Evolutionary conservation across 768 basidiomycete species (phyloP), one percentile per base, ranked within the genome.

Genomic region (Tricholoma matsutake): DNA sequence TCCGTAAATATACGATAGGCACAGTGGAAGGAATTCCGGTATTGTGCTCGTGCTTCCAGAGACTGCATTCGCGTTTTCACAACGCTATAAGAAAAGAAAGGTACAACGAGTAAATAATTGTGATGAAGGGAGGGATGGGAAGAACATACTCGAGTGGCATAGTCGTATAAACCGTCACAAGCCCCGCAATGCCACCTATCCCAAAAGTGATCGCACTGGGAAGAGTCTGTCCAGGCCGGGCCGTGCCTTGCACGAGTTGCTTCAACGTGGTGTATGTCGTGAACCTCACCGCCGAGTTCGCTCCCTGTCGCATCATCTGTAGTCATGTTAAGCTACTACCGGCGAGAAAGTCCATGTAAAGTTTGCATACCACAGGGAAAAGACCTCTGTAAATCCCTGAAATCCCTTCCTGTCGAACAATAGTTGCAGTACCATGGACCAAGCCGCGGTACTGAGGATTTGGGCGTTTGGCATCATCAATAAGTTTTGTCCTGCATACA

Each of bases 41-140:
- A 99, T 61, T 94, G 88, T 22, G 80, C 75, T 9, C 84, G 80
- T 0, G 96, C 97, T 59, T 85, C 83, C 9, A 99, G 81, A 5
- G 93, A 88, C 74, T 99, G 97, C 97, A 98, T 99, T 25, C 96
- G 86, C 10, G 97, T 98, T 77, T 98, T 99, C 75, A 98, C 86
- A 31, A 98, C 95, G 69, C 94, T 96, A 34, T 22, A 54, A 29
- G 29, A 28, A 25, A 11, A 28, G 6, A n/a, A 18, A 35, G 3
- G 13, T 18, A 31, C 13, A 39, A 45, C 53, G 43, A 35, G 35
- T 29, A 51, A 32, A 60, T 22, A 7, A 78, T 84, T 52, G 52
- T n/a, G 29, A 7, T 9, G 29, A n/a, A 52, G 8, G 29, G 2
- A 31, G 25, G 11, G 25, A 49, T 4, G 45, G 7, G 51, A 10